Base-by-base conservation (phyloP, 352 stramenopile genomes). In the Thraustochytrium sp. region DNA sequence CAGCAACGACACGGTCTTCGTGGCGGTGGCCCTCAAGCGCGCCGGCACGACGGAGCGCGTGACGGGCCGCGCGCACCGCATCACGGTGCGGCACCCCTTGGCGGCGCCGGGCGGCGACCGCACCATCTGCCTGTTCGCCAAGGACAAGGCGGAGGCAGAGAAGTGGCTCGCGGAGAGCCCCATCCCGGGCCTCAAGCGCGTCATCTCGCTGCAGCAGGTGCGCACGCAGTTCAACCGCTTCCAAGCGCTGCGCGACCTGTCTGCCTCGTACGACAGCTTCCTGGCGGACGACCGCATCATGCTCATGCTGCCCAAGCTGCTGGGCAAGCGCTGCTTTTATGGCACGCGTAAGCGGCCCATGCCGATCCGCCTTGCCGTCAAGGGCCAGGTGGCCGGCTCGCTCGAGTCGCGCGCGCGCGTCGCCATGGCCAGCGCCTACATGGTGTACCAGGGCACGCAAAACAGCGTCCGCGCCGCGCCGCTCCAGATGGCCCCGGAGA, bases 251-350 rank as follows among this genome's bases (percentile, higher is more conserved):
- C 55, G 68, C 40, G 59, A 82, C 40, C 82, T 93, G 0, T 55
- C 92, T 5, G 63, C 78, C 46, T 78, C 87, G 65, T 94, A 91
- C 77, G 90, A 93, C 83, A 46, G 93, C 44, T 95, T 95, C 85
- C 88, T 94, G 68, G 89, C 89, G 9, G 92, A 95, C 85, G 91
- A 95, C 86, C 86, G 92, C 31, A 94, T 95, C 83, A 82, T 94
- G 37, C 90, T 89, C 62, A 94, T 95, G 90, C 86, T 95, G 61
- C 88, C 85, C 11, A 93, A 92, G 83, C 85, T 86, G 37, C 78
- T 94, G 0, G 92, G 92, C 26, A 91, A 89, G 75, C 89, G 53
- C 29, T 40, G 88, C 34, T 94, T 95, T 86, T 92, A 92, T 54
- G 86, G 89, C 18, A 88, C 87, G 42, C 93, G 93, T 84, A 94